Percentiles rank a stretch among this genome's conserved stretches.
These are phyloP conservation scores for Castanea crenata DNA, from an alignment of 306 rosid species.

Conservation along the genomic window DNA sequence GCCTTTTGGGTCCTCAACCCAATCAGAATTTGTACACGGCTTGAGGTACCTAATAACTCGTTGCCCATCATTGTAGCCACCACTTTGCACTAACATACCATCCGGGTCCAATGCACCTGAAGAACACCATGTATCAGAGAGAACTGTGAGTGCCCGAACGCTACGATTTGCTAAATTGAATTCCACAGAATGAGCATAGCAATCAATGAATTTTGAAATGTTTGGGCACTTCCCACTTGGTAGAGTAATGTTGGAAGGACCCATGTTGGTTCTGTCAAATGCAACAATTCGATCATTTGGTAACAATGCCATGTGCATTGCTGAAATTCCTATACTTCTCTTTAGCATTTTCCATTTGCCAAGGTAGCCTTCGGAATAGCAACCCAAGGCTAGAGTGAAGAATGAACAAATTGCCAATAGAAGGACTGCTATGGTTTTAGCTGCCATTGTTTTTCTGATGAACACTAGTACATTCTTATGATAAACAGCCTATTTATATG, in stretches of 20 bases:
- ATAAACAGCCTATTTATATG: neutral
- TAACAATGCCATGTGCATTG: constrained; percentile 44
- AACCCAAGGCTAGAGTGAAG: neutral
- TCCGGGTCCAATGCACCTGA: constrained; percentile 24
- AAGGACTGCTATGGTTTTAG: constrained; percentile 4
- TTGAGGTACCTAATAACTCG: constrained; percentile 26
- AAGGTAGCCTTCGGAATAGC: neutral
- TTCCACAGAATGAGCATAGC: constrained; percentile 38
- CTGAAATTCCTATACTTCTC: constrained; percentile 34
- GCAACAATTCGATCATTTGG: constrained; percentile 26
- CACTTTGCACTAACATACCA: constrained; percentile 32
- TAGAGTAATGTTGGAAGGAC: constrained; percentile 35
- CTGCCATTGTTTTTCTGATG: constrained; percentile 6
- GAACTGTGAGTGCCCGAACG: constrained; percentile 28
- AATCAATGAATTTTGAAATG: neutral
- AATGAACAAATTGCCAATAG: constrained; percentile 9
- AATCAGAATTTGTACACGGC: constrained; percentile 22
- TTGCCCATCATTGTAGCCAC: constrained; percentile 23
- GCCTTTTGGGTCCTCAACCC: constrained; percentile 25
- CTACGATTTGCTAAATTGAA: constrained; percentile 14
- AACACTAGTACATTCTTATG: neutral
- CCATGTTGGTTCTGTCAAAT: constrained; percentile 27
- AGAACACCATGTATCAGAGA: constrained; percentile 40
- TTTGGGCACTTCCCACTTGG: neutral
- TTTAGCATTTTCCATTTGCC: constrained; percentile 30